Evolutionary conservation across 176 grass and related monocot species (phyloP).

Genomic region (Aechmea fasciata): DNA sequence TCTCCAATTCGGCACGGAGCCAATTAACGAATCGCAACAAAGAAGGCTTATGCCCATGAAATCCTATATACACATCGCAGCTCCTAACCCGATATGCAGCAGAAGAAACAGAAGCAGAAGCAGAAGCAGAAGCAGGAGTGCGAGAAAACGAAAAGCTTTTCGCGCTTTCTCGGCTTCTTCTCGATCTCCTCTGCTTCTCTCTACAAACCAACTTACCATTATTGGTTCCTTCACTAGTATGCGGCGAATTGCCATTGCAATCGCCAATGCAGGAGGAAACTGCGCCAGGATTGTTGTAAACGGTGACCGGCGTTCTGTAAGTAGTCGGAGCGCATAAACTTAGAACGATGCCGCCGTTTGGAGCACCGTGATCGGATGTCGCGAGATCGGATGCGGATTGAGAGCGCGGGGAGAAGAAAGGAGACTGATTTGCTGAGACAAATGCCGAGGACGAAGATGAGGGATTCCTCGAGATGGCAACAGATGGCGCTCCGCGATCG

Average conservation of each 20-base stretch:
- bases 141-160: slow-evolving; percentile 10
- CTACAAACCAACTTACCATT: slow-evolving; percentile 26
- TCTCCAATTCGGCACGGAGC: slow-evolving; percentile 87
- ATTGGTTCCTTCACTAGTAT: slow-evolving; percentile 24
- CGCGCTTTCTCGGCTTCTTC: slow-evolving; percentile 26
- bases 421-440: slow-evolving; percentile 87
- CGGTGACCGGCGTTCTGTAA: slow-evolving; percentile 52
- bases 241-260: slow-evolving; percentile 44
- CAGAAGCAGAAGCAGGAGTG: slow-evolving; percentile 34
- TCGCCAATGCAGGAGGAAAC: slow-evolving; percentile 48
- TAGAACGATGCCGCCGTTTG: too few relatives aligned
- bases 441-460: slow-evolving; percentile 88
- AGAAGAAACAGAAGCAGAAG: too few relatives aligned
- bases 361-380: slow-evolving; percentile 15
- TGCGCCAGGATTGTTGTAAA: slow-evolving; percentile 47
- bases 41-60: slow-evolving; percentile 81
- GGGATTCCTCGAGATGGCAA: slow-evolving; percentile 52
- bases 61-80: slow-evolving; percentile 89
- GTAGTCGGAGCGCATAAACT: slow-evolving; percentile 54
- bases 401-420: slow-evolving; percentile 76
- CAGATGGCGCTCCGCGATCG: slow-evolving; percentile 52
- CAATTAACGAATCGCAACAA: slow-evolving; percentile 79
- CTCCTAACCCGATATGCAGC: slow-evolving; percentile 44
- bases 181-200: slow-evolving; percentile 47
- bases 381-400: slow-evolving; percentile 31